Base-by-base conservation (phyloP, 352 stramenopile genomes). In the Blastocystis sp. region DNA sequence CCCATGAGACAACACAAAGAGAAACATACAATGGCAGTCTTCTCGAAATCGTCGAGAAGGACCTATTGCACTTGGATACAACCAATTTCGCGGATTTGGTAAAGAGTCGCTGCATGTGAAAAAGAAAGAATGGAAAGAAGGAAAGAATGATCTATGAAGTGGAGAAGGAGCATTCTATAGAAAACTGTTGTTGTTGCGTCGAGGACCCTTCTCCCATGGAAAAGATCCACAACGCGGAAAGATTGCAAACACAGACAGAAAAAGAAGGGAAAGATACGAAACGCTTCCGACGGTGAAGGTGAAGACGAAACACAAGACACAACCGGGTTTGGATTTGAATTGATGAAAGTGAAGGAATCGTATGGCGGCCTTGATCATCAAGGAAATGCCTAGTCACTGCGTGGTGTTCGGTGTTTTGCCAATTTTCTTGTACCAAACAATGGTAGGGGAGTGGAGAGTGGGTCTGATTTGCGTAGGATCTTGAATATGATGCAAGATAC, bases 401-500 rank as follows among this genome's bases (percentile, higher is more conserved):
- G 69, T 38, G 28, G 34, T 48, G 14, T 43, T 23, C 17, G 45
- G 74, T 84, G 53, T 69, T 69, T 77, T 48, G 41, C 11, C 41
- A 53, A 84, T 84, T 17, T 84, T 84, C 53, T 69, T 48, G 38
- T 70, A 28, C 9, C 67, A 59, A 69, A 69, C 10, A 40, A 84
- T 84, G 74, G 74, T 84, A 77, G 11, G 28, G 10, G 2, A 17
- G 21, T 34, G n/a, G 14, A 40, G 38, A 48, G 38, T 3, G 10
- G 23, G 23, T 1, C 40, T 10, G 45, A 78, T 38, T 66, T 88
- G 23, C 38, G 3, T 88, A 88, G 78, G 64, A 76, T 77, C 48
- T 88, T 60, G 78, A 88, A 60, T 88, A 88, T 34, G 78, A 88
- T 65, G 78, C 78, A 52, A 88, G 78, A 88, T 88, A 76, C 56